Conservation (phyloP, 192 early-diverging fungal genomes). For the Dimargaris cristalligena region DNA sequence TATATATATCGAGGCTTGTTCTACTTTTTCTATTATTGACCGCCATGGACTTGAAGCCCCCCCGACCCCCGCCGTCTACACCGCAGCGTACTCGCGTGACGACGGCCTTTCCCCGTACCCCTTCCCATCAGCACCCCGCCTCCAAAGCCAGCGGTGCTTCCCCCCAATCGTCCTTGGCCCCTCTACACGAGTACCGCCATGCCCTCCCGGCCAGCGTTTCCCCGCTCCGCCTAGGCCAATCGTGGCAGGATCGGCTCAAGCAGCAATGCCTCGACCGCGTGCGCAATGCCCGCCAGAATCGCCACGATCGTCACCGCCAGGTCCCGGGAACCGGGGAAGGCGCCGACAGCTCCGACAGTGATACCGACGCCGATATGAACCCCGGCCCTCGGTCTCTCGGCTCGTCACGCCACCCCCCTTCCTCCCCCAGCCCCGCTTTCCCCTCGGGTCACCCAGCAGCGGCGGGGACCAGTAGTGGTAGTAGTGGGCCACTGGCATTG, state of each 20-base stretch:
- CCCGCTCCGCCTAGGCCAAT: background rate
- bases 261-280: conserved; percentile 10
- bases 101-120: too few species aligned
- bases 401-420: too few species aligned
- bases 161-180: background rate
- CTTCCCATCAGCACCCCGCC: background rate
- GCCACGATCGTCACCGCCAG: background rate
- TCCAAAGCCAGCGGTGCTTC: background rate
- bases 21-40: background rate
- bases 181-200: background rate
- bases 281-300: background rate
- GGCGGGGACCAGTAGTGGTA: too few species aligned
- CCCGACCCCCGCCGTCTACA: background rate
- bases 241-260: conserved; percentile 6
- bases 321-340: background rate
- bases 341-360: background rate
- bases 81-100: background rate
- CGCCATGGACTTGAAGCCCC: background rate
- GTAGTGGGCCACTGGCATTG: background rate
- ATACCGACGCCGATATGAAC: background rate
- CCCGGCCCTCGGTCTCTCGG: too few species aligned
- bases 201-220: background rate
- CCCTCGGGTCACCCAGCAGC: too few species aligned
- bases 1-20: background rate
- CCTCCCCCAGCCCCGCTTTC: too few species aligned